These are phyloP conservation scores for Moricandia arvensis DNA, from an alignment of 345 rosid genomes.

Conservation along the genomic window DNA sequence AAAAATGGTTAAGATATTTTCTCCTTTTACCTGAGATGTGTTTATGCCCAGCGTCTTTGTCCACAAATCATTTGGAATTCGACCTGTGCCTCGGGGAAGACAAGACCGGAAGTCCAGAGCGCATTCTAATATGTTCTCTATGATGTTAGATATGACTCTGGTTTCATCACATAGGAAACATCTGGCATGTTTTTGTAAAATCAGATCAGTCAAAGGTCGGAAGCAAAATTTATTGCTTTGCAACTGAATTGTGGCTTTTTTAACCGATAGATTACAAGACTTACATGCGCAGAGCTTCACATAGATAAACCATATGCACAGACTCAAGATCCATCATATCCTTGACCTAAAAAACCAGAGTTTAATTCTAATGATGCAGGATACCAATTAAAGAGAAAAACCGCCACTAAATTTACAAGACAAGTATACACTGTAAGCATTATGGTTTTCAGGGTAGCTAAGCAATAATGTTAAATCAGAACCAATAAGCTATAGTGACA, in stretches of 20 bases:
- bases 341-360: conserved; percentile 58
- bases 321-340: conserved; percentile 94
- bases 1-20: background rate
- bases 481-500: background rate
- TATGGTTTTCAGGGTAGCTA: conserved; percentile 5
- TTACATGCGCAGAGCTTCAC: conserved; percentile 73
- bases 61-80: conserved; percentile 36
- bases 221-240: background rate
- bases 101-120: conserved; percentile 74
- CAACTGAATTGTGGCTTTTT: background rate
- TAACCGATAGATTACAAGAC: conserved; percentile 36
- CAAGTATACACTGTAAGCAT: background rate
- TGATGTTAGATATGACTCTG: conserved; percentile 46
- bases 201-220: background rate
- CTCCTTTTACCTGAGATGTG: conserved; percentile 58
- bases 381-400: background rate
- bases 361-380: background rate
- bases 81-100: conserved; percentile 42
- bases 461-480: background rate
- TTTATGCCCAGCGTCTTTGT: conserved; percentile 50
- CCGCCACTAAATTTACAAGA: background rate
- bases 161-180: conserved; percentile 84
- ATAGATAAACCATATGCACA: conserved; percentile 85
- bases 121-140: conserved; percentile 73
- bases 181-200: background rate